Base-by-base conservation (phyloP, 805 yeast genomes). In the Lachancea kluyveri region DNA sequence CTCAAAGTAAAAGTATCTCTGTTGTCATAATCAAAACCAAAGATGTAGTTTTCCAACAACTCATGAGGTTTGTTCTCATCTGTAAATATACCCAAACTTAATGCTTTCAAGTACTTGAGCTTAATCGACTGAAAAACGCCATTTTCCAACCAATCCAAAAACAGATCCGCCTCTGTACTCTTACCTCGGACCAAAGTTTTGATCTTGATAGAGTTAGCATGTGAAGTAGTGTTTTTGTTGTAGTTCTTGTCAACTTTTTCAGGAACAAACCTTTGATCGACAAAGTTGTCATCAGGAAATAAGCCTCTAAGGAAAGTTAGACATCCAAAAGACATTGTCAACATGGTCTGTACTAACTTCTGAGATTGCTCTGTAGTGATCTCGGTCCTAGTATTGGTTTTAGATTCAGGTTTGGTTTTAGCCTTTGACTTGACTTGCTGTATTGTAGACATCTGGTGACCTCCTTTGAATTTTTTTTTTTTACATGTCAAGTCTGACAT, bases 261-360 rank as follows among this genome's bases (percentile, higher is more conserved):
- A 1, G 68, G 67, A 4, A 62, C 60, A 47, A 68, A 69, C 21
- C 60, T 48, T 35, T 65, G 68, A 41, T 74, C 79, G 17, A 58
- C 58, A 46, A 71, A 77, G 43, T 60, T 64, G 8, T 65, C 70
- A 39, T 76, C 79, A 6, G 72, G 71, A 38, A 77, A 76, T 13
- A 77, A 52, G 1, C 77, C 76, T 36, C 82, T 59, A 10, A 76
- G 51, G 42, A 65, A 77, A 2, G 77, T 67, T 17, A 77, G 55
- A 43, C 80, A 73, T 2, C 80, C 77, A 41, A 76, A 59, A 0
- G 78, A 64, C 64, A 72, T 70, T 0, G 64, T 51, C 11, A 75
- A 40, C 52, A 73, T 60, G 2, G 74, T 62, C 31, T 71, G 66
- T 5, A 74, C 57, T 33, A 71, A 48, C 41, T 64, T 65, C 32